Conservation (phyloP, 495 filamentous ascomycete genomes). For the Lophium mytilinum region DNA sequence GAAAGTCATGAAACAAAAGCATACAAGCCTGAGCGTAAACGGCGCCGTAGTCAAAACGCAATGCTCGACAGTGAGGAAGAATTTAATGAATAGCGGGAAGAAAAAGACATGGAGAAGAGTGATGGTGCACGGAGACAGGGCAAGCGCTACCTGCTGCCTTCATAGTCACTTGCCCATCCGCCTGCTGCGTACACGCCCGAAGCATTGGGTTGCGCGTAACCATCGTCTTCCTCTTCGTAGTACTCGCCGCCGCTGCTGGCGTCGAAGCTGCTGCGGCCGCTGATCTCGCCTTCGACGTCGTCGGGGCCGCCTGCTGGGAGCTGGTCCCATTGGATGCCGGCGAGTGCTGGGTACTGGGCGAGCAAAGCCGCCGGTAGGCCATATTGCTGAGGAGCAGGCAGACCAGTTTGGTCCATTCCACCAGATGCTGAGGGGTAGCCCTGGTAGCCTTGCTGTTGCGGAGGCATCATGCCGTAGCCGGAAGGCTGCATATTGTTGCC, state of each 20-base stretch:
- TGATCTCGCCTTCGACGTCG: slow-evolving; percentile 57
- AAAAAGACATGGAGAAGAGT: too few relatives aligned
- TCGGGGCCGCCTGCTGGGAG: slow-evolving; percentile 35
- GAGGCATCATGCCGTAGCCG: slow-evolving; percentile 8
- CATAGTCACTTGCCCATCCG: slow-evolving; percentile 25
- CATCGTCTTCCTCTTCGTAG: slow-evolving; percentile 48
- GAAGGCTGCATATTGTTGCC: slow-evolving; percentile 1
- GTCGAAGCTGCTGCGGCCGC: slow-evolving; percentile 81
- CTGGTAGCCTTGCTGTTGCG: slow-evolving; percentile 15
- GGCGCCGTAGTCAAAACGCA: too few relatives aligned
- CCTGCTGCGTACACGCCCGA: slow-evolving; percentile 5
- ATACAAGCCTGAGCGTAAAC: too few relatives aligned
- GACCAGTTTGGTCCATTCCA: slow-evolving; percentile 8
- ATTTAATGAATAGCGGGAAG: too few relatives aligned
- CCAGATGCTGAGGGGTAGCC: slow-evolving; percentile 6
- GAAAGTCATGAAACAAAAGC: too few relatives aligned
- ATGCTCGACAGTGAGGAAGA: too few relatives aligned
- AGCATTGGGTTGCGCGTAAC: slow-evolving; percentile 32
- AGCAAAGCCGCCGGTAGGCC: slow-evolving; percentile 76
- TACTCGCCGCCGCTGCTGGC: slow-evolving; percentile 63
- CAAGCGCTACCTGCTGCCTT: slow-evolving; percentile 11
- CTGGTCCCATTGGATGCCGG: slow-evolving; percentile 68
- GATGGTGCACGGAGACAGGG: not conserved
- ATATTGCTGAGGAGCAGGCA: slow-evolving; percentile 5
- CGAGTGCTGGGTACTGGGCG: slow-evolving; percentile 85